Percentiles rank a stretch among this genome's conserved stretches.
These are phyloP conservation scores for Zoysia matrella DNA, from an alignment of 202 grass and related monocot genomes.

Conservation along the genomic window DNA sequence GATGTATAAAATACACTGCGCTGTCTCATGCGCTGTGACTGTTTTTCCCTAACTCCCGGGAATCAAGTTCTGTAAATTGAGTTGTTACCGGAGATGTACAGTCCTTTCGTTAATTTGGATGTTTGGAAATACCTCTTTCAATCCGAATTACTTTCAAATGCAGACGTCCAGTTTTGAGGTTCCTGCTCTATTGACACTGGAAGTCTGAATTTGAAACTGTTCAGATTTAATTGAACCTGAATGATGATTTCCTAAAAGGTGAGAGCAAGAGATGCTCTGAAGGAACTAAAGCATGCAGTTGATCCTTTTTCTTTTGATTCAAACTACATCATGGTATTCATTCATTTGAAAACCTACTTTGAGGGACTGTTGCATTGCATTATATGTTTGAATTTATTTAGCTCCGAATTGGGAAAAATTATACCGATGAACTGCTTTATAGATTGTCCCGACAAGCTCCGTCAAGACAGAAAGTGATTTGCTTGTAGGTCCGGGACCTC, in stretches of 20 bases:
- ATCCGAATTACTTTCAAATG: conserved; percentile 36
- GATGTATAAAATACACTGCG: conserved; percentile 61
- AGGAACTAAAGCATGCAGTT: neutral
- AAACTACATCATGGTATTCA: neutral
- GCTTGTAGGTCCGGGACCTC: neutral
- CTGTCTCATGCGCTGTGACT: conserved; percentile 49
- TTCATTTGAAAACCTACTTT: neutral
- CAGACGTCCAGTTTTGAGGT: conserved; percentile 26
- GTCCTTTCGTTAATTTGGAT: conserved; percentile 37
- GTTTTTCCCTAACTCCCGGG: conserved; percentile 54
- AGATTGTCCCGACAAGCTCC: neutral
- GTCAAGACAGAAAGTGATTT: neutral
- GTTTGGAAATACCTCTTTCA: conserved; percentile 31
- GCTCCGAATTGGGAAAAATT: neutral
- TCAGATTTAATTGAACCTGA: neutral
- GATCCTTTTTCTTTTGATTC: neutral
- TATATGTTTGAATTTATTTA: neutral
- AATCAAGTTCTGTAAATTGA: conserved; percentile 81
- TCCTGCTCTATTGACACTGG: neutral
- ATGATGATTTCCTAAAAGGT: neutral
- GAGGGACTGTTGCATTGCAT: neutral
- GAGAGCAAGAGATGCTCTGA: neutral
- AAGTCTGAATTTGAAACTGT: neutral
- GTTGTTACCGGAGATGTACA: conserved; percentile 83
- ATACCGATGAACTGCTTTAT: neutral